phyloP scores from a whole-genome alignment of 495 filamentous ascomycete genomes.

The Annulohypoxylon nitens region DNA sequence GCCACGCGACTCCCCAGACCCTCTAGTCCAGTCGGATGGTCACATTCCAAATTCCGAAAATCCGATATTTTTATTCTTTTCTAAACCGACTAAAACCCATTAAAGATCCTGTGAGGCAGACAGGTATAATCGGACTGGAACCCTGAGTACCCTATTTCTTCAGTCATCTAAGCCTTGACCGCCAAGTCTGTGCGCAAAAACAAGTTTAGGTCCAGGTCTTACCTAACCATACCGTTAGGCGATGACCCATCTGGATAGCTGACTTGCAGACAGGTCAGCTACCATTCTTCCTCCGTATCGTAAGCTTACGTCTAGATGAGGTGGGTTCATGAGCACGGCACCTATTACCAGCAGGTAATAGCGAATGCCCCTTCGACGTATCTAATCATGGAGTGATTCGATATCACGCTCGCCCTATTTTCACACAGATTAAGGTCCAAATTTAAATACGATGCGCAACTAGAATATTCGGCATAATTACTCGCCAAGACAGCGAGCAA shows the following conservation, averaged over 20 bases:
- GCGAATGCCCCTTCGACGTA: neutral
- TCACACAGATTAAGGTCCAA: neutral
- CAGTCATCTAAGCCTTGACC: conserved; percentile 1
- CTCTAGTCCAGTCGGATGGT: neutral
- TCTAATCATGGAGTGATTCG: neutral
- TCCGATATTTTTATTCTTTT: no score
- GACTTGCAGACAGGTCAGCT: neutral
- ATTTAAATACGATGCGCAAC: neutral
- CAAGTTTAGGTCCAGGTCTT: conserved; percentile 8
- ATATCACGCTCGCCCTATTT: neutral
- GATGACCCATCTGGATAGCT: neutral
- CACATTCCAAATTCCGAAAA: neutral
- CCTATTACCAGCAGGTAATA: neutral
- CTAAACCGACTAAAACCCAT: neutral
- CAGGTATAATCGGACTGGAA: neutral
- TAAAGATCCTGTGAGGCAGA: neutral
- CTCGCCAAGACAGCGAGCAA: neutral
- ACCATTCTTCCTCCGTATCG: neutral
- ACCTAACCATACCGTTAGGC: neutral
- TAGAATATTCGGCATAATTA: neutral
- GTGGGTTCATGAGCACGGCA: neutral
- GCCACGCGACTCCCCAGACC: conserved; percentile 16
- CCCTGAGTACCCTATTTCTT: neutral
- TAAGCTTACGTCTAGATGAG: conserved; percentile 8
- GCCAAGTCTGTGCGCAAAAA: neutral